Percentiles rank a stretch among this genome's conserved stretches.
Conservation (phyloP, 1,284 basidiomycete species). For the Cutaneotrichosporon cutaneum region DNA sequence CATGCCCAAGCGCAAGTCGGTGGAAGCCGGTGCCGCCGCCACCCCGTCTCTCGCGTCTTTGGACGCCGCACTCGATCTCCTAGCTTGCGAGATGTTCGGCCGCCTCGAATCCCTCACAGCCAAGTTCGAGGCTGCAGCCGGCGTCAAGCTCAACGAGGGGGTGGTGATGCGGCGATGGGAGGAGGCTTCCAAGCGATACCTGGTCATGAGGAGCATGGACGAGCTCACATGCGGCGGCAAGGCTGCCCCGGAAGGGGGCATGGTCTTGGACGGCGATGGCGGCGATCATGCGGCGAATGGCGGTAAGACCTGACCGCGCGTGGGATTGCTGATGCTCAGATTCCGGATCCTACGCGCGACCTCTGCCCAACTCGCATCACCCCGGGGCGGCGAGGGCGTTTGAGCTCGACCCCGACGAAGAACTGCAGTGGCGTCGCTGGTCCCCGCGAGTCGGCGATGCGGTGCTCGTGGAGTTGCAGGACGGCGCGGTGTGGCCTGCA, state of each 20-base stretch:
- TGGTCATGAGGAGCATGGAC: slow-evolving; percentile 49
- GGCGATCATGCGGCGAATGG: slow-evolving; percentile 1
- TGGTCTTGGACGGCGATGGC: slow-evolving; percentile 16
- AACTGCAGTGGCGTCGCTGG: slow-evolving; percentile 43
- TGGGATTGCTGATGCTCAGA: not conserved
- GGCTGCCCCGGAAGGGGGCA: slow-evolving; percentile 13
- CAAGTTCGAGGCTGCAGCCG: slow-evolving; percentile 45
- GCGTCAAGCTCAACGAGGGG: slow-evolving; percentile 42
- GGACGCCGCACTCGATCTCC: slow-evolving; percentile 48
- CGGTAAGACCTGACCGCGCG: not conserved
- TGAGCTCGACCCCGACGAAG: slow-evolving; percentile 35
- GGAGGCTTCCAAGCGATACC: slow-evolving; percentile 47
- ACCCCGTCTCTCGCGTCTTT: slow-evolving; percentile 34
- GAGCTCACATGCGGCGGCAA: slow-evolving; percentile 36
- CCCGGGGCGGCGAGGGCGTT: slow-evolving; percentile 35
- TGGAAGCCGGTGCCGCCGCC: not conserved
- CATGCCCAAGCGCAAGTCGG: slow-evolving; percentile 22
- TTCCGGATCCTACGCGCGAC: slow-evolving; percentile 14
- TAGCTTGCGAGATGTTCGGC: slow-evolving; percentile 46
- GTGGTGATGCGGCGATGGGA: slow-evolving; percentile 44
- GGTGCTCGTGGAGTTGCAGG: slow-evolving; percentile 41
- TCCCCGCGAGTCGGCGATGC: slow-evolving; percentile 37
- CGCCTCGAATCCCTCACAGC: slow-evolving; percentile 33
- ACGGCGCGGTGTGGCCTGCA: slow-evolving; percentile 38
- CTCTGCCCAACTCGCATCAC: slow-evolving; percentile 31